phyloP scores from a whole-genome alignment of 2,329 filamentous ascomycete species.

The Arthrobotrys sphaeroides region DNA sequence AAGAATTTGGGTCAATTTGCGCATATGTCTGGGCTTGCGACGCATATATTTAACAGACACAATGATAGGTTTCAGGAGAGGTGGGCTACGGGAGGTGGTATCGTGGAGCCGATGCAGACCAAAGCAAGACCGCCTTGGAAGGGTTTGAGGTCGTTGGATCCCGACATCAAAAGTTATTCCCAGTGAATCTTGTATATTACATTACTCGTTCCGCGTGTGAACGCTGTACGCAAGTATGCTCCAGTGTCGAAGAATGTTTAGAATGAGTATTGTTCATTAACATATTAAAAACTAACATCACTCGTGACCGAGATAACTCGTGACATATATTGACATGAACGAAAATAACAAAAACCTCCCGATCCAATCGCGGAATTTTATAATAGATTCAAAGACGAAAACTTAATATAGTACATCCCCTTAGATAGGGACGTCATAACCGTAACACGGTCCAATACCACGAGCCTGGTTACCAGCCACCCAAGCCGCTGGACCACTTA shows the following conservation, averaged over 20 bases:
- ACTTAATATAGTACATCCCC: not conserved
- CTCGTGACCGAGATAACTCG: too few relatives aligned
- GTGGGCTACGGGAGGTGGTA: not conserved
- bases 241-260: too few relatives aligned
- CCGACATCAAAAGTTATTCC: not conserved
- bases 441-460: constrained; percentile 25
- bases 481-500: not conserved
- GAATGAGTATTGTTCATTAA: not conserved
- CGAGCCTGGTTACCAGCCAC: not conserved
- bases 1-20: not conserved
- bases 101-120: not conserved
- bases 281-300: not conserved
- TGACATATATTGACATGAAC: not conserved
- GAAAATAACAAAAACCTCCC: not conserved
- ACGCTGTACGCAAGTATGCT: too few relatives aligned
- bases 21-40: not conserved
- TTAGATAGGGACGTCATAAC: constrained; percentile 19
- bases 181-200: not conserved
- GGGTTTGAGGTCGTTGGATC: not conserved
- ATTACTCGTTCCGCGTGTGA: too few relatives aligned
- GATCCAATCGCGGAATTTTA: not conserved
- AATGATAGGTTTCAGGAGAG: not conserved
- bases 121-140: not conserved
- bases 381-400: not conserved
- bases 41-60: constrained; percentile 1